Percentiles rank a stretch among this genome's conserved stretches.
phyloP scores from a whole-genome alignment of 371 early-diverging fungal species.

The Saksenaea vasiformis region DNA sequence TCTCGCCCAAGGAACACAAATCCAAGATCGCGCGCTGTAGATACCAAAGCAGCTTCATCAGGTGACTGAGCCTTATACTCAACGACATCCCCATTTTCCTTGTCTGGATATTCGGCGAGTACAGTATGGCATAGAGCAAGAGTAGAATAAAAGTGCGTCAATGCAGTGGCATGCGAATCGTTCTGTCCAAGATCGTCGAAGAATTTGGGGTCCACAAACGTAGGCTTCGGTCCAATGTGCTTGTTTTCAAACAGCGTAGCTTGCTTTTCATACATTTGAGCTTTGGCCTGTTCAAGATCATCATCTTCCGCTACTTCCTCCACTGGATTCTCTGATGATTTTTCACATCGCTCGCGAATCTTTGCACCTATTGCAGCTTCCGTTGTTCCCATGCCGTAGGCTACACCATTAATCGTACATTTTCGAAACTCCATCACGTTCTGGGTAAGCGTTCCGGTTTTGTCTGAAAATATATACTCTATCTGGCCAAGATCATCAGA shows the following conservation, averaged over 20 bases:
- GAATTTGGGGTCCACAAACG: slow-evolving; percentile 46
- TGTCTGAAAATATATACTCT: slow-evolving; percentile 97
- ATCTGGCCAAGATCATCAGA: slow-evolving; percentile 90
- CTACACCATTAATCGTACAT: slow-evolving; percentile 83
- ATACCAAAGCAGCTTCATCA: slow-evolving; percentile 93
- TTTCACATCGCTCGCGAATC: slow-evolving; percentile 25
- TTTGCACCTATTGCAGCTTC: slow-evolving; percentile 36
- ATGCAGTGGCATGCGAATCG: slow-evolving; percentile 59
- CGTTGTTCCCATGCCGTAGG: slow-evolving; percentile 67
- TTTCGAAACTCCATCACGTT: slow-evolving; percentile 83
- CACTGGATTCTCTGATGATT: not conserved
- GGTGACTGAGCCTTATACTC: slow-evolving; percentile 93
- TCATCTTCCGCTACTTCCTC: slow-evolving; percentile 31
- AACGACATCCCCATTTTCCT: slow-evolving; percentile 47
- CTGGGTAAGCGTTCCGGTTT: slow-evolving; percentile 83
- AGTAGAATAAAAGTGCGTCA: slow-evolving; percentile 73
- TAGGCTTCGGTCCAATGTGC: slow-evolving; percentile 38
- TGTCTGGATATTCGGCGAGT: slow-evolving; percentile 53
- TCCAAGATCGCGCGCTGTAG: slow-evolving; percentile 88
- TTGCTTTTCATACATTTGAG: slow-evolving; percentile 42
- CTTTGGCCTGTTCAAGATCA: slow-evolving; percentile 16
- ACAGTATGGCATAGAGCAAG: slow-evolving; percentile 83
- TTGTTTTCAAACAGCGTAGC: slow-evolving; percentile 33
- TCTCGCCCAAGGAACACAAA: slow-evolving; percentile 79
- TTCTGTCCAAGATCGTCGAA: slow-evolving; percentile 36